phyloP scores from a whole-genome alignment of 2,329 filamentous ascomycete species.

The Colletotrichum sansevieriae region DNA sequence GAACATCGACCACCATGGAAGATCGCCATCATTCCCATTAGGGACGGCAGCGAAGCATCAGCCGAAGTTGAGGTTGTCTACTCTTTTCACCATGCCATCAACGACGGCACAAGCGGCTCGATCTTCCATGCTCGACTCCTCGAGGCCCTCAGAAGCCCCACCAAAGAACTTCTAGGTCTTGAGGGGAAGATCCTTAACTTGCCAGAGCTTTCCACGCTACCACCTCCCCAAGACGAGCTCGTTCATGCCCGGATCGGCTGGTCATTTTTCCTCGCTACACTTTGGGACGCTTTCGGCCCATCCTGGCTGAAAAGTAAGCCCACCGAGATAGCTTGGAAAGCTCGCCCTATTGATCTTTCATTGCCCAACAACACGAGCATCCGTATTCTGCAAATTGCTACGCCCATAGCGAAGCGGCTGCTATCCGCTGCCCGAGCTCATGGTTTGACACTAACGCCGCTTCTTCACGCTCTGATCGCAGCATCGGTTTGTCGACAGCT shows the following conservation, averaged over 20 bases:
- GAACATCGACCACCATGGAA: slow-evolving; percentile 61
- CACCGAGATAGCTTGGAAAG: slow-evolving; percentile 53
- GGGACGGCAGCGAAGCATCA: background rate
- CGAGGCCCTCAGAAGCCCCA: slow-evolving; percentile 53
- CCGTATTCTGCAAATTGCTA: slow-evolving; percentile 52
- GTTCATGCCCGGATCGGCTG: slow-evolving; percentile 56
- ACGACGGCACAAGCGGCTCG: slow-evolving; percentile 63
- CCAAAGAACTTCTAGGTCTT: background rate
- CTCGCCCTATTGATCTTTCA: slow-evolving; percentile 51
- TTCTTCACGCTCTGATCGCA: slow-evolving; percentile 61
- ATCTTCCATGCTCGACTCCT: slow-evolving; percentile 64
- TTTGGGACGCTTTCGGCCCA: slow-evolving; percentile 58
- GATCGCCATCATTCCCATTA: slow-evolving; percentile 50
- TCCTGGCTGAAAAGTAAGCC: slow-evolving; percentile 51
- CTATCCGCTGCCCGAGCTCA: slow-evolving; percentile 57
- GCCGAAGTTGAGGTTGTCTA: slow-evolving; percentile 58
- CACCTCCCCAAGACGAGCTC: slow-evolving; percentile 56
- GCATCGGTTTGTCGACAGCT: slow-evolving; percentile 56
- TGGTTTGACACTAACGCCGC: slow-evolving; percentile 60
- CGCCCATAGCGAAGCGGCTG: slow-evolving; percentile 48
- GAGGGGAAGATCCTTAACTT: slow-evolving; percentile 48
- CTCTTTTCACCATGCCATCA: slow-evolving; percentile 65
- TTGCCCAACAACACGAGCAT: slow-evolving; percentile 53
- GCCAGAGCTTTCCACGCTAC: slow-evolving; percentile 49
- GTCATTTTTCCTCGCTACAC: slow-evolving; percentile 54